Conservation (phyloP, 1,284 basidiomycete genomes). For the Vanrija sp. region DNA sequence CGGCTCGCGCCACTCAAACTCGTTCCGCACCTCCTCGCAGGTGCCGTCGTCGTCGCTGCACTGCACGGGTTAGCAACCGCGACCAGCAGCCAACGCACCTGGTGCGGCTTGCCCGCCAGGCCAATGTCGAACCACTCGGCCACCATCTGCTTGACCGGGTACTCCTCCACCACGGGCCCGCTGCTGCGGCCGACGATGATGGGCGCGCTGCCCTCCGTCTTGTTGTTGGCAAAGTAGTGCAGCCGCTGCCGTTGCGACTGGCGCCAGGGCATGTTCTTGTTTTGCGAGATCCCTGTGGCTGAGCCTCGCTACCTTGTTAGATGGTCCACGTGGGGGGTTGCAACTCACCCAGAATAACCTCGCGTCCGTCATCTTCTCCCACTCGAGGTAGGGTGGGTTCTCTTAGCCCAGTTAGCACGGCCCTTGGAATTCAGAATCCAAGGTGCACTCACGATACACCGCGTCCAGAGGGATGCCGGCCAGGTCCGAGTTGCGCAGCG, state of each 20-base stretch:
- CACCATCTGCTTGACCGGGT: constrained; percentile 23
- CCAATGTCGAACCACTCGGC: constrained; percentile 38
- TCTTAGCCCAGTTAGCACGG: neutral
- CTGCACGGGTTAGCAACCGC: constrained; percentile 26
- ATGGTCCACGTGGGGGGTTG: neutral
- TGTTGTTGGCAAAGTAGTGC: constrained; percentile 36
- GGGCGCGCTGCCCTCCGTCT: constrained; percentile 10
- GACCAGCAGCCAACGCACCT: constrained; percentile 2
- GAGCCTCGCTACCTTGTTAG: constrained; percentile 37
- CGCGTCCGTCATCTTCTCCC: constrained; percentile 42
- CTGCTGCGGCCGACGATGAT: constrained; percentile 20
- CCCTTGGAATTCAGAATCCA: neutral
- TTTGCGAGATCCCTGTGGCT: constrained; percentile 48
- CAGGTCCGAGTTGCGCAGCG: constrained; percentile 30
- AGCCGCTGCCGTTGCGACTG: constrained; percentile 48
- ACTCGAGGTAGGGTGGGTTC: constrained; percentile 15
- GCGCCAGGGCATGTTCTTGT: constrained; percentile 41
- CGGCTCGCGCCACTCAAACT: constrained; percentile 39
- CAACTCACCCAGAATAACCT: constrained; percentile 38
- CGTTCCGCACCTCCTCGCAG: constrained; percentile 40
- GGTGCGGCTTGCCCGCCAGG: constrained; percentile 30
- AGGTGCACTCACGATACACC: constrained; percentile 23
- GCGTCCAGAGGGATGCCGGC: constrained; percentile 38
- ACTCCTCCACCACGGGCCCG: constrained; percentile 13
- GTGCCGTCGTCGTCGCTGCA: constrained; percentile 44